phyloP scores from a whole-genome alignment of 768 basidiomycete genomes.

The Amanita jacksonii region DNA sequence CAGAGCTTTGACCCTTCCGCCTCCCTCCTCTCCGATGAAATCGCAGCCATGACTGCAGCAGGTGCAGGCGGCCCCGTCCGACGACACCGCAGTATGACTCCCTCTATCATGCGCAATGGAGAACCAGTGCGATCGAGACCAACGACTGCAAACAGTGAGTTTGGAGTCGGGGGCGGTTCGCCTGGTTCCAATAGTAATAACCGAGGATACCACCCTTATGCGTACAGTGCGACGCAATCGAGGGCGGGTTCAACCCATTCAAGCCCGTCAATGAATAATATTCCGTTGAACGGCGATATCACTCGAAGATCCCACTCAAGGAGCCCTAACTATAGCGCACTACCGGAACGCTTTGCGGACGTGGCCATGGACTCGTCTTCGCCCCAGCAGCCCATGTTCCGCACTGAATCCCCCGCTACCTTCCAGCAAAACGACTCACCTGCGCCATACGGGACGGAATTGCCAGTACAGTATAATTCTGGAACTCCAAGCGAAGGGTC shows the following conservation, averaged over 20 bases:
- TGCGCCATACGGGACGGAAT: slow-evolving; percentile 26
- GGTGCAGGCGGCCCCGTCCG: slow-evolving; percentile 46
- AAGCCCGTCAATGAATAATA: slow-evolving; percentile 33
- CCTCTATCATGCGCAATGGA: slow-evolving; percentile 45
- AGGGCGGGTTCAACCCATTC: slow-evolving; percentile 33
- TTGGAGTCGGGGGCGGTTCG: slow-evolving; percentile 23
- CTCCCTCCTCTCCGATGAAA: slow-evolving; percentile 37
- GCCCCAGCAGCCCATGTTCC: slow-evolving; percentile 20
- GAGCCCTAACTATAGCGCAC: slow-evolving; percentile 28
- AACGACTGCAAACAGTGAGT: slow-evolving; percentile 33
- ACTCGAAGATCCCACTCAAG: slow-evolving; percentile 29
- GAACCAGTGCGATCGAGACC: slow-evolving; percentile 38
- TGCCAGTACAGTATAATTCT: slow-evolving; percentile 21
- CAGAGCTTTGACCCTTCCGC: slow-evolving; percentile 50
- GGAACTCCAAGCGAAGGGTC: slow-evolving; percentile 1
- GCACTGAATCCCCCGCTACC: slow-evolving; percentile 29
- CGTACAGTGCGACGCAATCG: slow-evolving; percentile 27
- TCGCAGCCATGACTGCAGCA: slow-evolving; percentile 14
- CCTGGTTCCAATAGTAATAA: slow-evolving; percentile 26
- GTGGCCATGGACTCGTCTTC: slow-evolving; percentile 22
- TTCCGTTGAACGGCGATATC: slow-evolving; percentile 28
- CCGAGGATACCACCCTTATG: slow-evolving; percentile 53
- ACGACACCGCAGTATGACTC: slow-evolving; percentile 72
- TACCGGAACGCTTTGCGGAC: slow-evolving; percentile 35
- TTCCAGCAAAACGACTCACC: slow-evolving; percentile 28